A percentile compares a stretch with the other conserved stretches of the same genome.
These are phyloP conservation scores for Solanum chiquidenum DNA, from an alignment of 257 asterid genomes.

Conservation along the genomic window DNA sequence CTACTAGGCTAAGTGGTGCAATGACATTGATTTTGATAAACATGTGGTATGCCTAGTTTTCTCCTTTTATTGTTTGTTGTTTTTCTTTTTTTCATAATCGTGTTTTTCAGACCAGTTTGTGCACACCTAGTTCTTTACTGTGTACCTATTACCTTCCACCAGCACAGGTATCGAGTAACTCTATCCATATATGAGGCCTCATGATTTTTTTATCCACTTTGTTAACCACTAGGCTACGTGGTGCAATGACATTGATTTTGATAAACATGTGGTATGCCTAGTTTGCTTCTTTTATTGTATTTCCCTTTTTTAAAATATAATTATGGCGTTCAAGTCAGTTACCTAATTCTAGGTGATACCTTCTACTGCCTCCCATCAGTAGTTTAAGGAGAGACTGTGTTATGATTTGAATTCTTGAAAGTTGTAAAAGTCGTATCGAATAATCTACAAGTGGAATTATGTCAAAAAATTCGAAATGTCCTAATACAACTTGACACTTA, in stretches of 20 bases:
- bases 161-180: no score
- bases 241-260: neutral
- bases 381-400: neutral
- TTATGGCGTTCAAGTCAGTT: no score
- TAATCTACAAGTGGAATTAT: neutral
- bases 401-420: neutral
- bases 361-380: neutral
- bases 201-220: no score
- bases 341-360: no score
- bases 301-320: no score
- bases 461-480: neutral
- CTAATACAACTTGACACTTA: no score
- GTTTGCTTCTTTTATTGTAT: neutral
- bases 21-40: conserved; percentile 52
- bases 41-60: conserved; percentile 34
- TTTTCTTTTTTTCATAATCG: no score
- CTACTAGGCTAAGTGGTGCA: conserved; percentile 11
- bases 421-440: neutral
- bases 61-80: neutral
- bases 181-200: no score
- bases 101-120: no score
- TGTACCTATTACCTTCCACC: no score
- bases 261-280: neutral
- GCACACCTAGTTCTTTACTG: no score
- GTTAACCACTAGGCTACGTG: neutral